Percentiles rank a stretch among this genome's conserved stretches.
Evolutionary conservation across 805 yeast species (phyloP).

Genomic region (Metschnikowia peoriensis): DNA sequence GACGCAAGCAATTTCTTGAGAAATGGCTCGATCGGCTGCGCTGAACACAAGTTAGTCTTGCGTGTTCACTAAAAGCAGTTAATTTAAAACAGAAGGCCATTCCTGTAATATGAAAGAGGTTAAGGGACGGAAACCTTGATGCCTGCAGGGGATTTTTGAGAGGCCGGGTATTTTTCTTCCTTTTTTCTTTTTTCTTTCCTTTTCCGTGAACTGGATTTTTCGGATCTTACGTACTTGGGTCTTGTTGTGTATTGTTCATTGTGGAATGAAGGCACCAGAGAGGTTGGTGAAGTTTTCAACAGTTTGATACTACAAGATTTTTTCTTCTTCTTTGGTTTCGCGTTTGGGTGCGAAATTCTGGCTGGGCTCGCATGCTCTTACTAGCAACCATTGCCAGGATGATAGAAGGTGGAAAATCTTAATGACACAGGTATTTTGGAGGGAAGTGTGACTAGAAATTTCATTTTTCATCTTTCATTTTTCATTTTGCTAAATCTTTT

Average conservation of each 20-base stretch:
- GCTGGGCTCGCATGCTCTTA: too few species aligned
- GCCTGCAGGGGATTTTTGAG: not conserved
- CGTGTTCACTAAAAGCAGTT: not conserved
- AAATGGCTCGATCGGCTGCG: slow-evolving; percentile 41
- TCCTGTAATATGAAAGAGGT: too few species aligned
- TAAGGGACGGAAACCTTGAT: not conserved
- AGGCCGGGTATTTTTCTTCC: not conserved
- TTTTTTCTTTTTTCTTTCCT: too few species aligned
- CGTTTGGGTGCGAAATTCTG: not conserved
- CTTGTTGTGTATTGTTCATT: slow-evolving; percentile 16
- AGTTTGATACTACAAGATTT: not conserved
- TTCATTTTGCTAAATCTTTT: too few species aligned
- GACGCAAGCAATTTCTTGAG: slow-evolving; percentile 33
- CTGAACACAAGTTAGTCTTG: slow-evolving; percentile 18
- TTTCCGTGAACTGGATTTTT: not conserved
- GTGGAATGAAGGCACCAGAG: not conserved
- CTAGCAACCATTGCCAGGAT: too few species aligned
- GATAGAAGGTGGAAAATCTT: too few species aligned
- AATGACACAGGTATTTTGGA: too few species aligned
- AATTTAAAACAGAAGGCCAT: too few species aligned
- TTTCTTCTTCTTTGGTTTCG: not conserved
- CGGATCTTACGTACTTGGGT: slow-evolving; percentile 20
- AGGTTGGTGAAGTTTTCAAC: not conserved
- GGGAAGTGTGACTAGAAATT: too few species aligned
- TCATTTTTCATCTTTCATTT: too few species aligned